phyloP scores from a whole-genome alignment of 2,329 filamentous ascomycete genomes.

The Aureobasidium namibiae region DNA sequence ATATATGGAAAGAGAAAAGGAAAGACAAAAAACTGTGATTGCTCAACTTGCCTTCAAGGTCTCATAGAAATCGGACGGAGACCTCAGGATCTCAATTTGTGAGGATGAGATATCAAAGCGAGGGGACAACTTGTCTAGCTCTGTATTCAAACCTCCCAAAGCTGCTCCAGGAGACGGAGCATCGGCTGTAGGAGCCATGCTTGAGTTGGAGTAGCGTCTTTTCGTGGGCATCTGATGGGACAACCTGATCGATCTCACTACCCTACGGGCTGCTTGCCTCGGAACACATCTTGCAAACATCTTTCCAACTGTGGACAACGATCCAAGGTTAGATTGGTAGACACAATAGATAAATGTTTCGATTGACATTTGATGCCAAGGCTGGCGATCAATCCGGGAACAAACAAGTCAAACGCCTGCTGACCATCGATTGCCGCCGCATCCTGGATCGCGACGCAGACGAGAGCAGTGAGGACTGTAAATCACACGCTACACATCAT shows the following conservation, averaged over 20 bases:
- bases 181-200: not conserved
- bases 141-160: slow-evolving; percentile 54
- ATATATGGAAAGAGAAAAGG: not conserved
- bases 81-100: slow-evolving; percentile 68
- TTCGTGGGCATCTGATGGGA: not conserved
- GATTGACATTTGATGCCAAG: not conserved
- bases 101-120: slow-evolving; percentile 78
- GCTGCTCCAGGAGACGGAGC: slow-evolving; percentile 10
- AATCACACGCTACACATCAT: slow-evolving; percentile 44
- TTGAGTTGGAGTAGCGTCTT: slow-evolving; percentile 11
- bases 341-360: not conserved
- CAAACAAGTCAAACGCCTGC: slow-evolving; percentile 11
- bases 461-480: slow-evolving; percentile 5
- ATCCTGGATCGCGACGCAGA: not conserved
- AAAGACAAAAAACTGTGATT: not conserved
- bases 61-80: slow-evolving; percentile 83
- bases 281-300: slow-evolving; percentile 12
- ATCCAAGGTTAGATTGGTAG: not conserved
- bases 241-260: not conserved
- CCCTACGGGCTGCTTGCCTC: slow-evolving; percentile 6
- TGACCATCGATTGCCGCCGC: slow-evolving; percentile 7
- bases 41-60: slow-evolving; percentile 63
- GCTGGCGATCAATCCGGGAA: not conserved
- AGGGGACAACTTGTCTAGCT: slow-evolving; percentile 85
- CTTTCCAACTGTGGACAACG: not conserved